phyloP scores from a whole-genome alignment of 495 filamentous ascomycete genomes.

The Penicillium salamii region DNA sequence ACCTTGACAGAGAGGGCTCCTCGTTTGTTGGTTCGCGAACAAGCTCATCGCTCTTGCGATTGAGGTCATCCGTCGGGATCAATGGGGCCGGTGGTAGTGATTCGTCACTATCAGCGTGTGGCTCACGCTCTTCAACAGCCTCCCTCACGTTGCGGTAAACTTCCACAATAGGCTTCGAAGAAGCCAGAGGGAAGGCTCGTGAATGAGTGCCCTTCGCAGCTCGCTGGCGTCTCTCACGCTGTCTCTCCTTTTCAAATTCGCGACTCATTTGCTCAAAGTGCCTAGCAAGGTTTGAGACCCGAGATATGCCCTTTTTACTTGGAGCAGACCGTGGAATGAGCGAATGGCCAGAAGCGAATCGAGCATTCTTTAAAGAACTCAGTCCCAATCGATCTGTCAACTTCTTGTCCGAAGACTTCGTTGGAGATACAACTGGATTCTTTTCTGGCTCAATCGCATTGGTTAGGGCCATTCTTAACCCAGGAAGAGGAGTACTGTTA shows the following conservation, averaged over 20 bases:
- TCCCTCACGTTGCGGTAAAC: conserved; percentile 91
- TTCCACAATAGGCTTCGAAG: conserved; percentile 93
- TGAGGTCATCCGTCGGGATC: conserved; percentile 26
- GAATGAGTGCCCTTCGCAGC: conserved; percentile 77
- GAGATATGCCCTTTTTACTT: conserved; percentile 60
- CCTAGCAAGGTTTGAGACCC: conserved; percentile 83
- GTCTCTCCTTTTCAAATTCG: conserved; percentile 93
- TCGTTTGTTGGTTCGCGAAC: conserved; percentile 21
- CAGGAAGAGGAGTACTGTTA: conserved; percentile 16
- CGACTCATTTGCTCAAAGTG: conserved; percentile 96
- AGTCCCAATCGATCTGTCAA: conserved; percentile 64
- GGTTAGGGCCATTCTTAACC: conserved; percentile 14
- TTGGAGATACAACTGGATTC: conserved; percentile 22
- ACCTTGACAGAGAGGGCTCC: conserved; percentile 18
- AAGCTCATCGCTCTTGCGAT: conserved; percentile 28
- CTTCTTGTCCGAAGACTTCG: conserved; percentile 64
- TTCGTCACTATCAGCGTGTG: conserved; percentile 62
- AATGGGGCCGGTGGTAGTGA: conserved; percentile 26
- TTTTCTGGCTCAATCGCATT: conserved; percentile 20
- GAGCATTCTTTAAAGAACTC: conserved; percentile 55
- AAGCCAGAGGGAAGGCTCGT: conserved; percentile 81
- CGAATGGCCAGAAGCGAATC: conserved; percentile 61
- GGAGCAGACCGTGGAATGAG: conserved; percentile 86
- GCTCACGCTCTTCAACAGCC: conserved; percentile 82
- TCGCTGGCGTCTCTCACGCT: conserved; percentile 77